Conservation (phyloP, 2,329 filamentous ascomycete species). For the Colletotrichum cuscutae region DNA sequence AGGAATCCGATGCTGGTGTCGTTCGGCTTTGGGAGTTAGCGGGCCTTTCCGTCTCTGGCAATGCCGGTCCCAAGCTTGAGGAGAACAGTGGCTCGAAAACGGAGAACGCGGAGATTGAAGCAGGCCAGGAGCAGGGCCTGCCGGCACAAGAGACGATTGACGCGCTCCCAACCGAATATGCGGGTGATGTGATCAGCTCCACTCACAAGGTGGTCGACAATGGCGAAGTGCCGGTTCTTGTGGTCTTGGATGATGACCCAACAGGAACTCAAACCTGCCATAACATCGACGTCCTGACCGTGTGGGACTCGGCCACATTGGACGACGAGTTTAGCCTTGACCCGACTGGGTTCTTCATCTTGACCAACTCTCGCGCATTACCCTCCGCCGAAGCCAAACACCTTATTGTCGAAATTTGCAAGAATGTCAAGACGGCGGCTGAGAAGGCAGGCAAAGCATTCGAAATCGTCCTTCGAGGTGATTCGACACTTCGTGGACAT, state of each 20-base stretch:
- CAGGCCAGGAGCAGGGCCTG: slow-evolving; percentile 18
- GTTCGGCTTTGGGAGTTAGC: slow-evolving; percentile 50
- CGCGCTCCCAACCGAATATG: slow-evolving; percentile 38
- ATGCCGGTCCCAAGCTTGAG: slow-evolving; percentile 14
- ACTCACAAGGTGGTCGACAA: slow-evolving; percentile 35
- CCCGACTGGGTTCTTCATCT: slow-evolving; percentile 65
- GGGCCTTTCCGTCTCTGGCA: slow-evolving; percentile 38
- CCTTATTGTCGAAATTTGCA: slow-evolving; percentile 62
- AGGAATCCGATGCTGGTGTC: slow-evolving; percentile 48
- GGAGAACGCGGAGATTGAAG: neutral
- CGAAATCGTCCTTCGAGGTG: slow-evolving; percentile 66
- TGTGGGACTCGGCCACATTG: slow-evolving; percentile 54
- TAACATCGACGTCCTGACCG: slow-evolving; percentile 63
- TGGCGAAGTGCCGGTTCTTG: slow-evolving; percentile 40
- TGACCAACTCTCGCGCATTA: slow-evolving; percentile 68
- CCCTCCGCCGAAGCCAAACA: slow-evolving; percentile 56
- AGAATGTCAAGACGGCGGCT: slow-evolving; percentile 58
- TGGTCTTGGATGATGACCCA: slow-evolving; percentile 64
- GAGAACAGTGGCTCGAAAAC: neutral
- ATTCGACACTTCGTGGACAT: slow-evolving; percentile 67
- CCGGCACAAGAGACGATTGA: slow-evolving; percentile 39
- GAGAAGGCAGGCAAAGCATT: slow-evolving; percentile 50
- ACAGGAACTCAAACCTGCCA: slow-evolving; percentile 73
- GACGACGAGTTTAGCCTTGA: slow-evolving; percentile 30
- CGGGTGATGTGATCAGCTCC: slow-evolving; percentile 37